A percentile compares a stretch with the other conserved stretches of the same genome.
Evolutionary conservation across 805 yeast genomes (phyloP).

Genomic region (Candida germanica): DNA sequence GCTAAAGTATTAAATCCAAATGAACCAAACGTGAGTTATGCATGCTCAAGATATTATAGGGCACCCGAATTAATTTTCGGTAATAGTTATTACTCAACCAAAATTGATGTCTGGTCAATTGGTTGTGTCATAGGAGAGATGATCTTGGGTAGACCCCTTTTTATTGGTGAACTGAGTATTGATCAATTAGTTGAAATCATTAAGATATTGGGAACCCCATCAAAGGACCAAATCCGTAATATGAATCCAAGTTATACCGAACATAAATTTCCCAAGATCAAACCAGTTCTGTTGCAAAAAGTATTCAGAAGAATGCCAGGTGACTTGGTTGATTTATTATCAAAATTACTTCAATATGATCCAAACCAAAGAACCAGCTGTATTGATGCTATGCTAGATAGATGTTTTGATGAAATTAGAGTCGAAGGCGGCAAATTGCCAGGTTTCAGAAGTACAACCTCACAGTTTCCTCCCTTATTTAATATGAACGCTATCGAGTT

Average conservation of each 20-base stretch:
- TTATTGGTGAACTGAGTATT: conserved; percentile 97
- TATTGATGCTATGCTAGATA: conserved; percentile 47
- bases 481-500: conserved; percentile 53
- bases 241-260: conserved; percentile 98
- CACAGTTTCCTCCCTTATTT: conserved; percentile 47
- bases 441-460: conserved; percentile 38
- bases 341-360: conserved; percentile 60
- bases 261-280: conserved; percentile 88
- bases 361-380: conserved; percentile 65
- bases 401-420: conserved; percentile 55
- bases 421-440: conserved; percentile 34
- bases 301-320: conserved; percentile 57
- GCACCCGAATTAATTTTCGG: conserved; percentile 86
- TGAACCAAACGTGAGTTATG: conserved; percentile 77
- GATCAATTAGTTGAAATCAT: conserved; percentile 97
- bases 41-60: conserved; percentile 87
- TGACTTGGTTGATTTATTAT: conserved; percentile 55
- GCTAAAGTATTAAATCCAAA: conserved; percentile 81
- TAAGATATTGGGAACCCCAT: conserved; percentile 95
- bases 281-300: conserved; percentile 68
- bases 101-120: conserved; percentile 86
- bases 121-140: conserved; percentile 79
- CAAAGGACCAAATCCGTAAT: conserved; percentile 82
- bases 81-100: conserved; percentile 76
- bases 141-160: conserved; percentile 83